Base-by-base conservation (phyloP, 192 early-diverging fungal species). In the Entrophospora sp. region DNA sequence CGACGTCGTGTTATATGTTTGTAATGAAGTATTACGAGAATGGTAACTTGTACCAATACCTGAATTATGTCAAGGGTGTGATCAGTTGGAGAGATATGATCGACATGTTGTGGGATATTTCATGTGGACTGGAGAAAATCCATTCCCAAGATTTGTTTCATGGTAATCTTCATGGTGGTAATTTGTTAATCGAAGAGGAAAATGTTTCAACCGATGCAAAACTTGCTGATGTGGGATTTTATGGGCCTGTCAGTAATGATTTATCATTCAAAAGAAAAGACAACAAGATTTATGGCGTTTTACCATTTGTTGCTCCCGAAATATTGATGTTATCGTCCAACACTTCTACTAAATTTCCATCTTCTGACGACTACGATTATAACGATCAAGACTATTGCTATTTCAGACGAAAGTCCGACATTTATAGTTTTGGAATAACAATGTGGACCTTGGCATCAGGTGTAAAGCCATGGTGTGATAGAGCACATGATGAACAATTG, bases 371-470 rank as follows among this genome's bases (percentile, higher is more conserved):
- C n/a, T n/a, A n/a, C n/a, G n/a, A n/a, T n/a, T n/a, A n/a, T n/a
- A n/a, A n/a, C n/a, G n/a, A n/a, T n/a, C n/a, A 8, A 31, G 4
- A 27, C 24, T n/a, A 27, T 0, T 27, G 27, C 25, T 27, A 14
- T 14, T 25, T 13, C 52, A 8, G 28, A 55, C 7, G 27, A 12
- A 16, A n/a, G n/a, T 27, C 34, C 5, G 56, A 58, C 24, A 58
- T 58, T 24, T 58, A 58, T 38, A 58, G 35, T 22, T 38, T 58
- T 38, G 31, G 30, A 20, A 40, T 58, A 9, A 31, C 37, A 34
- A 58, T 58, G 56, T 58, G 56, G 56, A 35, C 35, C 35, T 5
- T 58, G 4, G 30, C 56, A 22, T 58, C 56, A 14, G 35, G 56
- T n/a, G 56, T 37, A 58, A n/a, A n/a, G 2, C 56, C 56, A 7